These are phyloP conservation scores for Arxiozyma heterogenica DNA, from an alignment of 1,139 yeast species.

Conservation along the genomic window DNA sequence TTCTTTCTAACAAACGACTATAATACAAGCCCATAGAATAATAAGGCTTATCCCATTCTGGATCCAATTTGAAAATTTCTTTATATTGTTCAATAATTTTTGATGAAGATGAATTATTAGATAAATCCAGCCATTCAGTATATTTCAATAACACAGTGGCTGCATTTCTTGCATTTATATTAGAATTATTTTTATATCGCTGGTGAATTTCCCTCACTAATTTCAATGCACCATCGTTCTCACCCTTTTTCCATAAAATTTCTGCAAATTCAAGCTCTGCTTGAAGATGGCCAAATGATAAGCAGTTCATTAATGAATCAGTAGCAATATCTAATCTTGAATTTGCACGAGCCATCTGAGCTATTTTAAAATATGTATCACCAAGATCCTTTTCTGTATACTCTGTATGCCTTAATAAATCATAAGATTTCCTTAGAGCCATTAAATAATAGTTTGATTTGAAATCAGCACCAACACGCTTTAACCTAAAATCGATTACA, in stretches of 20 bases:
- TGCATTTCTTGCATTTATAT: constrained; percentile 26
- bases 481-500: constrained; percentile 35
- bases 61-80: constrained; percentile 48
- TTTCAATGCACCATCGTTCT: constrained; percentile 75
- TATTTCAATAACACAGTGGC: constrained; percentile 62
- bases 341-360: constrained; percentile 60
- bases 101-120: constrained; percentile 75
- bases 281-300: constrained; percentile 35
- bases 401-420: constrained; percentile 34
- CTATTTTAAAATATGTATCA: constrained; percentile 49
- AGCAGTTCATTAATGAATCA: constrained; percentile 59
- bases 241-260: constrained; percentile 84
- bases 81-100: constrained; percentile 64
- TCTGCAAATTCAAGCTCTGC: constrained; percentile 79
- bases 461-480: constrained; percentile 53
- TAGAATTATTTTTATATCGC: constrained; percentile 17
- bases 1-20: constrained; percentile 66
- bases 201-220: constrained; percentile 42
- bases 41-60: constrained; percentile 69
- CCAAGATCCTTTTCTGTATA: constrained; percentile 37
- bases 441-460: constrained; percentile 53
- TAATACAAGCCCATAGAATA: constrained; percentile 75
- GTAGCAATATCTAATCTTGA: constrained; percentile 69
- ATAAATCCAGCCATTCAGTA: constrained; percentile 81
- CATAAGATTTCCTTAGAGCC: constrained; percentile 50